Conservation (phyloP, 2,329 filamentous ascomycete species). For the Ilyonectria sp. region DNA sequence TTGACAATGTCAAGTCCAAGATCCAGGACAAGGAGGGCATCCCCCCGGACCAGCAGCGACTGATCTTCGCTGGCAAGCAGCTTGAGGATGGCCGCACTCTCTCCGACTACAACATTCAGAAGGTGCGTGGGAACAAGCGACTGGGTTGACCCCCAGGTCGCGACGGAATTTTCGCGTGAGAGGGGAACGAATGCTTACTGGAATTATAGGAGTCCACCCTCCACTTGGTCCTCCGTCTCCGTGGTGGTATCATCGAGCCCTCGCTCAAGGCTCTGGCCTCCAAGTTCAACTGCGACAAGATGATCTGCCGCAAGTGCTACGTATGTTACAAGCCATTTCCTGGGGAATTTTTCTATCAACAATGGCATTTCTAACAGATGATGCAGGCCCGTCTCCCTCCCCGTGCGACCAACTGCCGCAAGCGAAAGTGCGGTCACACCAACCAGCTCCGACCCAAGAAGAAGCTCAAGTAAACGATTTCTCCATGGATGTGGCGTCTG, state of each 20-base stretch:
- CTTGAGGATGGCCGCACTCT: constrained; percentile 98
- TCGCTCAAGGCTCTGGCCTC: constrained; percentile 97
- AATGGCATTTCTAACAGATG: constrained; percentile 23
- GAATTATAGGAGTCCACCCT: constrained; percentile 89
- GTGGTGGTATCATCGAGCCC: constrained; percentile 99
- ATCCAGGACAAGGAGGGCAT: constrained; percentile 99
- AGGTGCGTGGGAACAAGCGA: constrained; percentile 71
- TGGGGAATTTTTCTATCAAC: not conserved
- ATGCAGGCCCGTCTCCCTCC: constrained; percentile 86
- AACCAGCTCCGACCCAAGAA: constrained; percentile 99
- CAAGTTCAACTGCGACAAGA: constrained; percentile 99
- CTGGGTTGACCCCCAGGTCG: constrained; percentile 15
- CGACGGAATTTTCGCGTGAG: not conserved
- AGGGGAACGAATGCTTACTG: constrained; percentile 50
- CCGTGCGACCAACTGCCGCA: constrained; percentile 99
- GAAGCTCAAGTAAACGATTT: constrained; percentile 87
- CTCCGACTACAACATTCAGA: constrained; percentile 99
- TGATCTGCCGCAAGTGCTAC: constrained; percentile 99
- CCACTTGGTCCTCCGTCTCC: constrained; percentile 97
- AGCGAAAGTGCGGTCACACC: constrained; percentile 99
- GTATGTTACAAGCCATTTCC: constrained; percentile 72
- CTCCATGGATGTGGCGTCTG: constrained; percentile 62
- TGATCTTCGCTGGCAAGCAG: constrained; percentile 99
- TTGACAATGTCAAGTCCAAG: constrained; percentile 99
- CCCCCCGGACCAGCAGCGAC: constrained; percentile 96